Evolutionary conservation across 148 eudicot species (phyloP), one percentile per base, ranked within the genome.

Genomic region (Fagopyrum esculentum): DNA sequence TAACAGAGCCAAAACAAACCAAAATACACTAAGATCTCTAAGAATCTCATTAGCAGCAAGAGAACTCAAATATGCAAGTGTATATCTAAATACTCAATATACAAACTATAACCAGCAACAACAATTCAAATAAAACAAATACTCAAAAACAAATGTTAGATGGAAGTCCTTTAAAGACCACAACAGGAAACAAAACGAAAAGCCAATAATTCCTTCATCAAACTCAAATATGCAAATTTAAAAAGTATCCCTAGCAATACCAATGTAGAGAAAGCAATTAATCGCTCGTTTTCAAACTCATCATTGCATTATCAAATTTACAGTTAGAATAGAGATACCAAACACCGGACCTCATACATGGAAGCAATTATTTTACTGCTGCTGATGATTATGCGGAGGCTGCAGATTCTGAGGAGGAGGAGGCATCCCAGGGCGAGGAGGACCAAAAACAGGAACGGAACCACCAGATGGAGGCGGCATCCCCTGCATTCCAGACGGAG

Each of bases 401-500:
- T 35, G 40, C 40, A 35, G 40, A 35, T 35, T 35, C 40, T 35
- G 40, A 2, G 85, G 86, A 0, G 85, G 84, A 44, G 82, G 86
- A 1, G 83, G 86, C 80, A 81, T 78, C 5, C 80, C 79, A 17
- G 83, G 75, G 13, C 86, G 73, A 10, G 83, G 81, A 5, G 86
- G 86, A 6, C 86, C 84, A 56, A 59, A 84, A 2, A 47, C 82
- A 1, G 81, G 86, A 45, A 84, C 76, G 15, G 68, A 77, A 0
- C 86, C 86, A 52, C 84, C 86, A 55, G 84, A 80, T 4, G 83
- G 87, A 17, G 85, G 87, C 0, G 87, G 87, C 84, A 84, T 84
- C 5, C 83, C 87, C 46, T 8, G 87, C 84, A 50, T 56, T 17
- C 51, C 50, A 13, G 82, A 84, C 0, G 81, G 83, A 3, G 86